These are phyloP conservation scores for Oxyria digyna DNA, from an alignment of 148 eudicot genomes.

Conservation along the genomic window DNA sequence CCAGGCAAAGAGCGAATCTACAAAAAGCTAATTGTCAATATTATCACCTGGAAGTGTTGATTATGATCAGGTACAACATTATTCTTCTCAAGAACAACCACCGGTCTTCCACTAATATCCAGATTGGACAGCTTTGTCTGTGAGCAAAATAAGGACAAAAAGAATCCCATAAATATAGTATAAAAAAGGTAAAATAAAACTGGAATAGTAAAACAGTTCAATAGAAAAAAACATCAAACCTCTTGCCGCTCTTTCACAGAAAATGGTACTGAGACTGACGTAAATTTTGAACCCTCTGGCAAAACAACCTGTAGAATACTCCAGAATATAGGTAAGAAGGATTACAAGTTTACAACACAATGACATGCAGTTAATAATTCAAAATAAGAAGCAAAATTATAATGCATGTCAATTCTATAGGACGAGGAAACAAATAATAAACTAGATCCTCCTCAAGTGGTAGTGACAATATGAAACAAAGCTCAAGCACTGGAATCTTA, in stretches of 20 bases:
- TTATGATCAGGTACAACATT: constrained; percentile 81
- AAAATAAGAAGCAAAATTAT: neutral
- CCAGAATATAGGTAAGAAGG: neutral
- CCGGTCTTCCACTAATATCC: constrained; percentile 89
- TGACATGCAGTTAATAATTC: neutral
- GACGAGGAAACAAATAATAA: neutral
- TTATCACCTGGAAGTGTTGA: constrained; percentile 67
- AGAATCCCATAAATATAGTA: neutral
- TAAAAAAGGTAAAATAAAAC: constrained; percentile 2
- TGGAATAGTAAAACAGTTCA: neutral
- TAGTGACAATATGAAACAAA: neutral
- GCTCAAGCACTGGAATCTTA: neutral
- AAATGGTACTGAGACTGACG: constrained; percentile 79
- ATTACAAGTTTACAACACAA: neutral
- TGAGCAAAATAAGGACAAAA: constrained; percentile 15
- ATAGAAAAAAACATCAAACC: constrained; percentile 28
- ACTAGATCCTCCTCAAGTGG: constrained; percentile 4
- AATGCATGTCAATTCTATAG: neutral
- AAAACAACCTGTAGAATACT: constrained; percentile 56
- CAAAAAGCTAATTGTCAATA: neutral
- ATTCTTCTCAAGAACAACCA: constrained; percentile 56
- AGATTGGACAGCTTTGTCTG: constrained; percentile 77
- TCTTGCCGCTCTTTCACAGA: constrained; percentile 54
- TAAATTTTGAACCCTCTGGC: constrained; percentile 84
- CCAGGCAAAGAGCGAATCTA: neutral